phyloP scores from a whole-genome alignment of 2,329 filamentous ascomycete species.

The Cladosporium halotolerans region DNA sequence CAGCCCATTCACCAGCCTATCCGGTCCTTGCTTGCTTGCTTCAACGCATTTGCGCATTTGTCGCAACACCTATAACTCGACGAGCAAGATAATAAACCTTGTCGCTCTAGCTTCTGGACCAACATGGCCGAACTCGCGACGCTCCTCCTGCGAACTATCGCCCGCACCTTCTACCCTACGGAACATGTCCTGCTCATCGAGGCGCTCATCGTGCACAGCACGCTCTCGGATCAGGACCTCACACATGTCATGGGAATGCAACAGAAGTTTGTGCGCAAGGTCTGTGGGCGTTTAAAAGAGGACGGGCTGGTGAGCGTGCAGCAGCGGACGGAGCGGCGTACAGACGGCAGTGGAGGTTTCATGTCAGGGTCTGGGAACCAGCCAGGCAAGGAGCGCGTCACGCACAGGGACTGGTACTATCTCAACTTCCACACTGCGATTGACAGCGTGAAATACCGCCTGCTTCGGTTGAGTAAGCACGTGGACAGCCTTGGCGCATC shows the following conservation, averaged over 20 bases:
- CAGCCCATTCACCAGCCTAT: not conserved
- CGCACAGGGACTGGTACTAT: conserved; percentile 80
- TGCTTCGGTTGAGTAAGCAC: conserved; percentile 80
- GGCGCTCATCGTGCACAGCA: conserved; percentile 67
- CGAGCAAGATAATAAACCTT: not conserved
- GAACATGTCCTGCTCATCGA: conserved; percentile 78
- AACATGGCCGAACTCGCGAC: conserved; percentile 57
- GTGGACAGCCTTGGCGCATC: conserved; percentile 79
- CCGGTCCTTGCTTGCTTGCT: not conserved
- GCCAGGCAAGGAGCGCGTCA: conserved; percentile 29
- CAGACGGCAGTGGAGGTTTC: conserved; percentile 25
- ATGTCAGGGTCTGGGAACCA: conserved; percentile 15
- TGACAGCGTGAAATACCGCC: conserved; percentile 91
- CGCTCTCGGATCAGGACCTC: conserved; percentile 79
- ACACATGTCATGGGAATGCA: conserved; percentile 83
- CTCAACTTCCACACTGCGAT: conserved; percentile 92
- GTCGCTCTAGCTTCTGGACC: not conserved
- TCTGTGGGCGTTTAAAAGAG: conserved; percentile 77
- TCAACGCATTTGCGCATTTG: not conserved
- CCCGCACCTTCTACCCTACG: conserved; percentile 79
- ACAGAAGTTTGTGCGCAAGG: conserved; percentile 83
- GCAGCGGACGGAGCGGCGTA: conserved; percentile 34
- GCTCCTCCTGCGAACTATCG: conserved; percentile 77
- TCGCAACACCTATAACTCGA: not conserved
- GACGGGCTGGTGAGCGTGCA: conserved; percentile 81